Conservation (phyloP, 805 yeast species). For the Candida pseudofarinosa region DNA sequence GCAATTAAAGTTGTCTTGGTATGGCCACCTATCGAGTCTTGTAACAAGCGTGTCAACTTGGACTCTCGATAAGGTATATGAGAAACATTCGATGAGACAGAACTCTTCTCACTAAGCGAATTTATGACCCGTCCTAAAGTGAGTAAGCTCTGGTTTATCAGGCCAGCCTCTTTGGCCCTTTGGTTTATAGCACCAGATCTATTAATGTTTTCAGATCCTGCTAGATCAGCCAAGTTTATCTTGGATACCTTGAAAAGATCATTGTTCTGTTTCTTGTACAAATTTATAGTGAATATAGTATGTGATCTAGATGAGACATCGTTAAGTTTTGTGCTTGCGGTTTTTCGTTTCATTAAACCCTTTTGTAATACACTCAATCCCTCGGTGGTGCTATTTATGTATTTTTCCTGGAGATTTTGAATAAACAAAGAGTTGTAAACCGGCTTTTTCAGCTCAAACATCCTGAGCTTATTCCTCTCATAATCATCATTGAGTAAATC, state of each 20-base stretch:
- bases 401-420: constrained; percentile 62
- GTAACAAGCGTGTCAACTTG: constrained; percentile 67
- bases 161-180: constrained; percentile 91
- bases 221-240: constrained; percentile 84
- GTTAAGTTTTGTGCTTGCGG: constrained; percentile 71
- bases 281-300: constrained; percentile 64
- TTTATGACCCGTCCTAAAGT: constrained; percentile 89
- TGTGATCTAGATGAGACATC: constrained; percentile 74
- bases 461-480: constrained; percentile 26
- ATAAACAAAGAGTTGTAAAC: constrained; percentile 39
- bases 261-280: constrained; percentile 41
- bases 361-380: constrained; percentile 53
- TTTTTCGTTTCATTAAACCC: constrained; percentile 59
- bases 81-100: constrained; percentile 14
- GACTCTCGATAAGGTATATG: constrained; percentile 88
- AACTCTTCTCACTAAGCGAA: constrained; percentile 29
- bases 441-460: constrained; percentile 27
- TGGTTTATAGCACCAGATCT: constrained; percentile 84
- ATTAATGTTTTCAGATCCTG: constrained; percentile 88
- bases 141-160: constrained; percentile 81
- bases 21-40: constrained; percentile 82
- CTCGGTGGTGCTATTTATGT: constrained; percentile 48
- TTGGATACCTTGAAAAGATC: constrained; percentile 47
- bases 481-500: constrained; percentile 61
- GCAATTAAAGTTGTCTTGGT: constrained; percentile 87